Evolutionary conservation across 2,329 filamentous ascomycete genomes (phyloP).

Genomic region (Grosmannia huntii): DNA sequence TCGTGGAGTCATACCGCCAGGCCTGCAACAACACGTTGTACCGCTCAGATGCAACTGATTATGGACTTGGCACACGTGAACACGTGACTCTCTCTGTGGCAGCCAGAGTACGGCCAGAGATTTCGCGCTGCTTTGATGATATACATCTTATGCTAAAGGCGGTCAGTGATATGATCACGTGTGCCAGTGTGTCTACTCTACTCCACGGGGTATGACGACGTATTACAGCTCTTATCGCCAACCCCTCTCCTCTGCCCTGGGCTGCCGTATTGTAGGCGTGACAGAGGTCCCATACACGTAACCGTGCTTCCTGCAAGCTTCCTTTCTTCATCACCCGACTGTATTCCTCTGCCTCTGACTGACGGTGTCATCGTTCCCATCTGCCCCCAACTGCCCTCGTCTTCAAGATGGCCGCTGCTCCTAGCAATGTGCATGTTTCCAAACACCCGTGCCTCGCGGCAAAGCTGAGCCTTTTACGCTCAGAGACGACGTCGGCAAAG

Average conservation of each 20-base stretch:
- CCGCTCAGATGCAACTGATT: too few species aligned
- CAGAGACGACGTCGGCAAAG: slow-evolving; percentile 51
- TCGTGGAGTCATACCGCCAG: background rate
- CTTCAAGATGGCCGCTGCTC: slow-evolving; percentile 21
- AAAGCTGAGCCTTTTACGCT: slow-evolving; percentile 84
- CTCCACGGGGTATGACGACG: too few species aligned
- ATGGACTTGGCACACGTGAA: too few species aligned
- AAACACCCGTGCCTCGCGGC: slow-evolving; percentile 73
- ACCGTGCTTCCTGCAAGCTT: background rate
- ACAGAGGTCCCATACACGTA: background rate
- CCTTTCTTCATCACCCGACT: background rate
- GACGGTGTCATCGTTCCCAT: background rate
- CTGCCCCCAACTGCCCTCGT: background rate
- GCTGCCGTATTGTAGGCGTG: background rate
- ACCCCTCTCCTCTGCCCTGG: background rate
- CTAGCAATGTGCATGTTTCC: slow-evolving; percentile 62
- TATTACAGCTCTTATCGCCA: background rate
- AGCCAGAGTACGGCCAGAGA: too few species aligned
- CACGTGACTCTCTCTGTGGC: too few species aligned
- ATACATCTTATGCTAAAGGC: too few species aligned
- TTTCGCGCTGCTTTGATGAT: too few species aligned
- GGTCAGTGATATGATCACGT: too few species aligned
- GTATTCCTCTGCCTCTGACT: background rate
- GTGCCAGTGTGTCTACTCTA: too few species aligned
- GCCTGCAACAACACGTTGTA: too few species aligned